phyloP scores from a whole-genome alignment of 2,329 filamentous ascomycete genomes.

The Phoma sp. region DNA sequence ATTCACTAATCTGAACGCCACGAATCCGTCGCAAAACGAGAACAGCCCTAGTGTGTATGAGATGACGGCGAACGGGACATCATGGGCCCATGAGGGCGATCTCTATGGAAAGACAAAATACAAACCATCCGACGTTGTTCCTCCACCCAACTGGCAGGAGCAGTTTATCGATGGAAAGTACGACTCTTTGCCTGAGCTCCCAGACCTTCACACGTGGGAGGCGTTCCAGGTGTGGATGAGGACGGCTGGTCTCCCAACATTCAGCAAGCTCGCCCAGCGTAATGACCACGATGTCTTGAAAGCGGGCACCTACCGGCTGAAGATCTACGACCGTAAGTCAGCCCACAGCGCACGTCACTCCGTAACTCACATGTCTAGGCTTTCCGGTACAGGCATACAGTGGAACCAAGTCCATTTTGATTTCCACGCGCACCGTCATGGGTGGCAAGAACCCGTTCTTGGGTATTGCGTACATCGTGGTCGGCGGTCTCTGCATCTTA shows the following conservation, averaged over 20 bases:
- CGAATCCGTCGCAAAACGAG: slow-evolving; percentile 59
- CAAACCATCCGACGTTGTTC: slow-evolving; percentile 69
- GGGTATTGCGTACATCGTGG: slow-evolving; percentile 93
- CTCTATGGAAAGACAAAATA: slow-evolving; percentile 79
- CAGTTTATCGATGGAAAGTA: slow-evolving; percentile 74
- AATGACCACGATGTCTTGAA: slow-evolving; percentile 76
- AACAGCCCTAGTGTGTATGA: slow-evolving; percentile 63
- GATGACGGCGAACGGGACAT: slow-evolving; percentile 81
- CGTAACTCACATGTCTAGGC: slow-evolving; percentile 60
- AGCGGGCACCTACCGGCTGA: slow-evolving; percentile 75
- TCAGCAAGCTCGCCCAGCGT: slow-evolving; percentile 89
- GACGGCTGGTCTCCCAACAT: slow-evolving; percentile 89
- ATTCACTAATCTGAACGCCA: slow-evolving; percentile 70
- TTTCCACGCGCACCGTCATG: slow-evolving; percentile 90
- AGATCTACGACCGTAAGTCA: slow-evolving; percentile 78
- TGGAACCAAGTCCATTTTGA: slow-evolving; percentile 87
- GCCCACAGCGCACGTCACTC: slow-evolving; percentile 1
- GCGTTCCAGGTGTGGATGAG: slow-evolving; percentile 99
- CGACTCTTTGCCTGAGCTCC: slow-evolving; percentile 66
- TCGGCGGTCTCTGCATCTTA: slow-evolving; percentile 90
- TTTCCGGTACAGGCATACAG: slow-evolving; percentile 81
- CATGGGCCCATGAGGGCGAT: slow-evolving; percentile 83
- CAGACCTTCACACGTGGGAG: slow-evolving; percentile 77
- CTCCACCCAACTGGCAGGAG: slow-evolving; percentile 84
- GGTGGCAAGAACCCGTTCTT: slow-evolving; percentile 95